Conservation (phyloP, 2,329 filamentous ascomycete species). For the Gaeumannomyces tritici region DNA sequence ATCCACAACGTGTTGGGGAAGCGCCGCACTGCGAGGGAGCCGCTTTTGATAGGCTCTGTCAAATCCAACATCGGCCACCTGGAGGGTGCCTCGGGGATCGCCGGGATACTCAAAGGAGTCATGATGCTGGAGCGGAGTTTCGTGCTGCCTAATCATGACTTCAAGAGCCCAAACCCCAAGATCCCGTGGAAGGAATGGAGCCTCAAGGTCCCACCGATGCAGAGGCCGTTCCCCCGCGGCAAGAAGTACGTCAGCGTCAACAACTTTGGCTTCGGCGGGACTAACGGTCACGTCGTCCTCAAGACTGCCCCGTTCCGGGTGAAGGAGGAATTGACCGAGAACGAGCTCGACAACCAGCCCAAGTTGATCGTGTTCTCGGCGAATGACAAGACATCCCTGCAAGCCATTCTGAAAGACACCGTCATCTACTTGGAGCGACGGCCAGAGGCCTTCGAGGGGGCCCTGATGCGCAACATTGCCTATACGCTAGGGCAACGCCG, state of each 20-base stretch:
- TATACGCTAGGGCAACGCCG: conserved; percentile 37
- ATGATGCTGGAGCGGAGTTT: conserved; percentile 41
- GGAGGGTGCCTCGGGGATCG: conserved; percentile 39
- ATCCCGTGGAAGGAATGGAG: conserved; percentile 41
- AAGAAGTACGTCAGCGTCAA: conserved; percentile 42
- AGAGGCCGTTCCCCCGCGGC: conserved; percentile 34
- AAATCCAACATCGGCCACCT: conserved; percentile 36
- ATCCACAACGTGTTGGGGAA: conserved; percentile 23
- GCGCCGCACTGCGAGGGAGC: conserved; percentile 14
- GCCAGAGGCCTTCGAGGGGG: conserved; percentile 31
- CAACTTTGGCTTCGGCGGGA: conserved; percentile 36
- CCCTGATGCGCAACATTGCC: conserved; percentile 34
- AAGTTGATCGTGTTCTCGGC: conserved; percentile 34
- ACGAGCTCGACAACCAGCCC: conserved; percentile 14
- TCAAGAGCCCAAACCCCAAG: conserved; percentile 35
- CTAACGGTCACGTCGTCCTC: conserved; percentile 34
- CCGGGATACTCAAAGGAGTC: conserved; percentile 40
- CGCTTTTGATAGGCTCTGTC: conserved; percentile 23
- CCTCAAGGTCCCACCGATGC: conserved; percentile 32
- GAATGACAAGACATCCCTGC: conserved; percentile 25
- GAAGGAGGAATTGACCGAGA: conserved; percentile 20
- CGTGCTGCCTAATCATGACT: conserved; percentile 39
- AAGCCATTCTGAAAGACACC: conserved; percentile 22
- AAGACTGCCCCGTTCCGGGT: conserved; percentile 25
- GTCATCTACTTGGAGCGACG: conserved; percentile 31